These are phyloP conservation scores for Xylaria sp. DNA, from an alignment of 2,329 filamentous ascomycete species.

Conservation along the genomic window DNA sequence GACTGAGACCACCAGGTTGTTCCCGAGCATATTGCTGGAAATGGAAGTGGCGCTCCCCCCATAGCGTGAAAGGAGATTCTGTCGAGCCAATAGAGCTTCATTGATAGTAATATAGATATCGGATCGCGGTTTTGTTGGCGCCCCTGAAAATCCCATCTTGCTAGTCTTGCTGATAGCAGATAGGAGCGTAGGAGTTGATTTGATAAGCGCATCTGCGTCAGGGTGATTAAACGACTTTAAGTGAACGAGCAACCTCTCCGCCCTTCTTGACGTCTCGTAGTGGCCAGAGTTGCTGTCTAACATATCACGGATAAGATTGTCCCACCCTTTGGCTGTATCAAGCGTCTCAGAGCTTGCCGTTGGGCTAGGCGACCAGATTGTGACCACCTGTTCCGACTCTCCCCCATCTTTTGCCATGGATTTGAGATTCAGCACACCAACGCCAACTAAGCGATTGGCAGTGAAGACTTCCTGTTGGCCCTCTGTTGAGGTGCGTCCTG, in stretches of 20 bases:
- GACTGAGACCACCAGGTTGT: conserved; percentile 86
- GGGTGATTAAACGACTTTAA: conserved; percentile 80
- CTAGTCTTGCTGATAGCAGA: conserved; percentile 82
- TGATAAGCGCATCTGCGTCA: conserved; percentile 84
- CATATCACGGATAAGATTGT: conserved; percentile 78
- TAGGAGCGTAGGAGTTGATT: conserved; percentile 86
- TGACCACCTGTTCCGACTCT: conserved; percentile 79
- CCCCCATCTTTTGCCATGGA: conserved; percentile 76
- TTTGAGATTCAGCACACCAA: conserved; percentile 82
- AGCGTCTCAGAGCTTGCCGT: conserved; percentile 66
- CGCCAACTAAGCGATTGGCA: conserved; percentile 76
- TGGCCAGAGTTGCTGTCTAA: conserved; percentile 77
- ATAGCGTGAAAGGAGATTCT: conserved; percentile 74
- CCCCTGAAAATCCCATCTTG: conserved; percentile 94
- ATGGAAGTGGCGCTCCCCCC: conserved; percentile 80
- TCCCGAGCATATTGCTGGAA: conserved; percentile 69
- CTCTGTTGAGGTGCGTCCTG: conserved; percentile 53
- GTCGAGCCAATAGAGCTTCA: conserved; percentile 80
- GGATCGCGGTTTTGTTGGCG: conserved; percentile 85
- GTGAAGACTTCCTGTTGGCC: conserved; percentile 54
- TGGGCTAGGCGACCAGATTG: conserved; percentile 76
- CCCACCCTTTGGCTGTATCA: conserved; percentile 73
- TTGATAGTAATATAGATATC: conserved; percentile 94
- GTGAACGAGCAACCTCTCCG: conserved; percentile 82
- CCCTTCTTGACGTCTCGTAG: conserved; percentile 77